Evolutionary conservation across 345 rosid genomes (phyloP), one percentile per base, ranked within the genome.

Genomic region (Garcia nutans): DNA sequence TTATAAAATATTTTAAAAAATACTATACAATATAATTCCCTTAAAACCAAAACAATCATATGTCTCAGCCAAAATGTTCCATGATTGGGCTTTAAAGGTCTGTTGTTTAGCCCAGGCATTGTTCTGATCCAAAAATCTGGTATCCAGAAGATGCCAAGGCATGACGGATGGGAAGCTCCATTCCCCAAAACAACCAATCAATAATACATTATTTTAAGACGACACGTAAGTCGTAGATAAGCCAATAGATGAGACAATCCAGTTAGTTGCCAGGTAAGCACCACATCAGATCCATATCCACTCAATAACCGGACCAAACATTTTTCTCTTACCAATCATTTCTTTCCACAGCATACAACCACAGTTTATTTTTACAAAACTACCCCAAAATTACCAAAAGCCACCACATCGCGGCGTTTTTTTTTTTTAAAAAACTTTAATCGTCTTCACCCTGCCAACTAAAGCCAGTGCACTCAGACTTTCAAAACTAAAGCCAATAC

Each of bases 221-320:
- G 23, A 2, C 41, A 37, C 41, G 41, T 28, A 2, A 28, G 31
- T 28, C 31, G 31, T 37, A 37, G 41, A 5, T 6, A 37, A 37
- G 41, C 41, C 41, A 37, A 37, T 37, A 2, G 41, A 37, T 37
- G 24, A 26, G 13, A 24, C 16, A 64, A 45, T 8, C 19, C 41
- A 2, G 11, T 9, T n/a, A 54, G 76, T 19, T 47, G 26, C 72
- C 60, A 68, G 45, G 49, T 28, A 47, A 67, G 73, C 73, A 57
- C 31, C 61, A 12, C 78, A 12, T 76, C 78, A 76, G 12, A 60
- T 76, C 67, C 66, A 26, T 76, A 28, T 68, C 66, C 68, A 31
- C 5, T 50, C 41, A 13, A 11, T 63, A 7, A 65, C 24, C 37
- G 4, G 26, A 12, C 17, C 42, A 50, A 26, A 16, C 13, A 24